A percentile compares a stretch with the other conserved stretches of the same genome.
Evolutionary conservation across 176 grass and related monocot genomes (phyloP).

Genomic region (Miscanthus lutarioriparius): DNA sequence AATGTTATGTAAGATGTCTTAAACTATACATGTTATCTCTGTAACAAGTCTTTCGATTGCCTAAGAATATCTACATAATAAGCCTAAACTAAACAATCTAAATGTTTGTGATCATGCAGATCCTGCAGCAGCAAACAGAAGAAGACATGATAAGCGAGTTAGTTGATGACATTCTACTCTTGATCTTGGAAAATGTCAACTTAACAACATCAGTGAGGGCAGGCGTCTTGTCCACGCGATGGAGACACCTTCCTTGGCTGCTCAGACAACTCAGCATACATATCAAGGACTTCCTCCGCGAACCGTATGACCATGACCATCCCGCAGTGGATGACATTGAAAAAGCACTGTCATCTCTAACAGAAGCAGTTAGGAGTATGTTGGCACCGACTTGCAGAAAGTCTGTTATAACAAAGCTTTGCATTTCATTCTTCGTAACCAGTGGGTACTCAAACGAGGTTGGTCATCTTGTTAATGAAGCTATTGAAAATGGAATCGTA

Average conservation of each 20-base stretch:
- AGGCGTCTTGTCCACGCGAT: neutral
- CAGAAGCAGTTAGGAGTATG: neutral
- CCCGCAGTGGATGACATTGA: neutral
- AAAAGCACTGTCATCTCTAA: neutral
- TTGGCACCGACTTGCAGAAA: neutral
- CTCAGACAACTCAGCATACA: neutral
- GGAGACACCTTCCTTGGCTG: neutral
- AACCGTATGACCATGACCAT: neutral
- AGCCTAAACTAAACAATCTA: too few species aligned
- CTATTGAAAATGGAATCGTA: neutral
- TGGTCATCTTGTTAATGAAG: neutral
- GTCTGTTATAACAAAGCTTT: neutral
- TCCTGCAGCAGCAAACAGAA: neutral
- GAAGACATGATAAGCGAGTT: slow-evolving; percentile 13
- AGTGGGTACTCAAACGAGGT: neutral
- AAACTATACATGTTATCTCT: too few species aligned
- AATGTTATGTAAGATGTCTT: too few species aligned
- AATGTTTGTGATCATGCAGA: neutral
- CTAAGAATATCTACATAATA: too few species aligned
- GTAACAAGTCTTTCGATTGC: too few species aligned
- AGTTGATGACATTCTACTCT: neutral
- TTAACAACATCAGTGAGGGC: neutral
- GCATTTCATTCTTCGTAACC: neutral
- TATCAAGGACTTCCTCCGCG: neutral
- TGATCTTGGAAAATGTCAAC: neutral